Percentiles rank a stretch among this genome's conserved stretches.
Evolutionary conservation across 495 filamentous ascomycete genomes (phyloP).

Genomic region (Tuber calosporum): DNA sequence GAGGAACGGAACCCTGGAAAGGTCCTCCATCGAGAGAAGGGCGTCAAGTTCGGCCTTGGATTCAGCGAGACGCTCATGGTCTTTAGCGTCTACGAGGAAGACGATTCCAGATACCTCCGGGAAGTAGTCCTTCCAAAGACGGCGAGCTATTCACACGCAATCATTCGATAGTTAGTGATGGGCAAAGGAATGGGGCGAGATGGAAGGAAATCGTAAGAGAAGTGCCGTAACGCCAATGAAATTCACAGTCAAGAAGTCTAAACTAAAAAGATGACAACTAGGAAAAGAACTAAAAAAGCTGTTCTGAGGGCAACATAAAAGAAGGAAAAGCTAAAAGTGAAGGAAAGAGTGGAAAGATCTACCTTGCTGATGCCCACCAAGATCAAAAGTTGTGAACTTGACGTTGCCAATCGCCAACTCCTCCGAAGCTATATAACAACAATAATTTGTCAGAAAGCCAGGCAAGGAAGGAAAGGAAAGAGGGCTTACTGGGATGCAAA

Average conservation of each 20-base stretch:
- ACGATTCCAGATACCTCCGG: slow-evolving; percentile 97
- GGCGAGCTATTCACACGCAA: slow-evolving; percentile 57
- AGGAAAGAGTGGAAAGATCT: slow-evolving; percentile 36
- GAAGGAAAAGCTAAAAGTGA: neutral
- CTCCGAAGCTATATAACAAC: slow-evolving; percentile 66
- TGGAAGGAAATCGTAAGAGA: neutral
- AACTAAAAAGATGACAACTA: slow-evolving; percentile 19
- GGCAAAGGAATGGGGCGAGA: neutral
- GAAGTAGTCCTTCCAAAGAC: slow-evolving; percentile 98
- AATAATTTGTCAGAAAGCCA: slow-evolving; percentile 34
- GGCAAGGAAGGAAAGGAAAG: slow-evolving; percentile 11
- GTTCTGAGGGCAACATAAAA: neutral
- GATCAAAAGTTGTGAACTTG: slow-evolving; percentile 94
- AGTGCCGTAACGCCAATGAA: neutral
- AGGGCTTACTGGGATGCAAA: slow-evolving; percentile 70
- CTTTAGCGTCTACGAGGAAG: slow-evolving; percentile 95
- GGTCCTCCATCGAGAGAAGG: slow-evolving; percentile 85
- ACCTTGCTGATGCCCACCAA: slow-evolving; percentile 97
- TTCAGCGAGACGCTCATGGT: slow-evolving; percentile 85
- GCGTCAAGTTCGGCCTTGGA: slow-evolving; percentile 95
- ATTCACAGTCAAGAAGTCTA: neutral
- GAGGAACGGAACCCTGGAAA: slow-evolving; percentile 87
- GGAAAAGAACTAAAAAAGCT: slow-evolving; percentile 21
- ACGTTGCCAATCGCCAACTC: slow-evolving; percentile 94
- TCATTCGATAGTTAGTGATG: neutral